Base-by-base conservation (phyloP, 2,329 filamentous ascomycete genomes). In the Parafenestella ontariensis region DNA sequence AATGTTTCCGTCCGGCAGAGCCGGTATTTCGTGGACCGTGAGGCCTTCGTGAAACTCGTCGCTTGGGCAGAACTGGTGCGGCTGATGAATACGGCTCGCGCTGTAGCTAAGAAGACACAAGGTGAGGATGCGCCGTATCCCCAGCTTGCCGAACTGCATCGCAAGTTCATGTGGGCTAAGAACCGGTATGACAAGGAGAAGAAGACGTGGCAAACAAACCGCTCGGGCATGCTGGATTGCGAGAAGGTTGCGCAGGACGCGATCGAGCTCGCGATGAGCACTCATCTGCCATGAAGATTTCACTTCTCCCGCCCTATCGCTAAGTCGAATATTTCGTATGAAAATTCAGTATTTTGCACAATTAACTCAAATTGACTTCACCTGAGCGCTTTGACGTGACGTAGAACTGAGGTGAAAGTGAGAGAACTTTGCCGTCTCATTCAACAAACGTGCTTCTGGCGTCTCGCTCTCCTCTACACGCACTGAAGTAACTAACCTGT, bases 31-130 rank as follows among this genome's bases (percentile, higher is more conserved):
- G 23, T 37, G 8, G 41, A 45, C 23, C 37, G 49, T 11, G 54
- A 58, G 6, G 36, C 44, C 1, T 63, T 61, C 13, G 53, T 59
- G 6, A 52, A 54, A 23, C 45, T 65, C 2, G 9, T 63, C 1
- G 50, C 51, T 2, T 65, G 54, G 54, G 60, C 58, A 3, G 54
- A 63, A 34, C 13, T 62, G 13, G 54, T 58, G 11, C 49, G 56
- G 11, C 46, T 58, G 39, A 59, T 63, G 46, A 60, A 60, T 28
- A 31, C 46, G 7, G 34, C 37, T 21, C 37, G 33, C 11, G 29
- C 26, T 3, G 17, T 15, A 1, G 24, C 31, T 6, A 13, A 34
- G n/a, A n/a, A 18, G 10, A 1, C 37, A 1, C 23, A 36, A 0
- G 42, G 45, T n/a, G 17, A 37, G 15, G 5, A 29, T 10, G 39